phyloP scores from a whole-genome alignment of 345 rosid species.

The Eucalyptus erythrocorys region DNA sequence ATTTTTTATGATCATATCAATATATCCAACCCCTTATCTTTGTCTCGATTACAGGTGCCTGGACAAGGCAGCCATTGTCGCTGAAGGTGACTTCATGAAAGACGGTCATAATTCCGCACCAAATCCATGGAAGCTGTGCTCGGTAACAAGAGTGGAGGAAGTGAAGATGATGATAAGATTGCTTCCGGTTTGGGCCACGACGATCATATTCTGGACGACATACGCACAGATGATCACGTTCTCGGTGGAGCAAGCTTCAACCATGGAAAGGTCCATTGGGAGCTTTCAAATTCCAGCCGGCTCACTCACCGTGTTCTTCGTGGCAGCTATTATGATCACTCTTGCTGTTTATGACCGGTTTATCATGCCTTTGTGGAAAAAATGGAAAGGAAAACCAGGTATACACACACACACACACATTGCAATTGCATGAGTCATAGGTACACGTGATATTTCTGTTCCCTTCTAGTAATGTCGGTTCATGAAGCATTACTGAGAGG shows the following conservation, averaged over 20 bases:
- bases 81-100: conserved; percentile 22
- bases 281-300: conserved; percentile 57
- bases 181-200: conserved; percentile 64
- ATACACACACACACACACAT: not conserved
- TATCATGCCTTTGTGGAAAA: conserved; percentile 49
- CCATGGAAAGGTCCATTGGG: conserved; percentile 45
- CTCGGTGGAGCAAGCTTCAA: conserved; percentile 57
- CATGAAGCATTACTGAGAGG: not conserved
- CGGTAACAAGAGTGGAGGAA: conserved; percentile 59
- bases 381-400: conserved; percentile 61
- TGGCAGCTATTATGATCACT: conserved; percentile 33
- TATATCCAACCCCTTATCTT: not conserved
- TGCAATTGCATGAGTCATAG: not conserved
- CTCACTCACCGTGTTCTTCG: conserved; percentile 50
- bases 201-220: conserved; percentile 53
- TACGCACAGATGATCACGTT: conserved; percentile 64
- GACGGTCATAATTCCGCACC: not conserved
- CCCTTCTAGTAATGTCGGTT: not conserved
- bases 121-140: conserved; percentile 50
- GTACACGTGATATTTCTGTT: not conserved
- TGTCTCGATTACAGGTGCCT: conserved; percentile 16
- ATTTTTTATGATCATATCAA: not conserved
- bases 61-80: conserved; percentile 48
- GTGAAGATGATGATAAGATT: conserved; percentile 44
- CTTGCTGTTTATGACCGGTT: conserved; percentile 39